Evolutionary conservation across 257 asterid species (phyloP), one percentile per base, ranked within the genome.

Genomic region (Paraleonurus japonicus): DNA sequence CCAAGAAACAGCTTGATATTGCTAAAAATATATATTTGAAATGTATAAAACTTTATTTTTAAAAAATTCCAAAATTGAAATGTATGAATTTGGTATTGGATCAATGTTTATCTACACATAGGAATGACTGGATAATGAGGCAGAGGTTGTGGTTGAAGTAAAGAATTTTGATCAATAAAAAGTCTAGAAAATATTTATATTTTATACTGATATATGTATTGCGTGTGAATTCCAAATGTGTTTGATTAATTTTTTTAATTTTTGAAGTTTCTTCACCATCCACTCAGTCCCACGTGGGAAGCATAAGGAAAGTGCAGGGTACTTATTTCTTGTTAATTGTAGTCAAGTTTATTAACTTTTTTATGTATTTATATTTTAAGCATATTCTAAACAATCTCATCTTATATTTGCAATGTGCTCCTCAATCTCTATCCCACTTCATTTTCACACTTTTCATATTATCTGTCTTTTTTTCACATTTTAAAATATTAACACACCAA

Each of bases 61-160:
- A 5, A 3, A 30, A 30, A 30, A 1, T 30, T 13, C 27, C 13
- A 10, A 2, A 61, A 20, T 28, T 61, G 30, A 28, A 33, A 9
- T 7, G 9, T n/a, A 62, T 19, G 3, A 8, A 8, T 0, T 27
- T 58, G 59, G 57, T 24, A 20, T 10, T 26, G 1, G 30, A 2
- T 39, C 28, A 58, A 67, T 75, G 64, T 58, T 75, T 75, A 75
- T 75, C 79, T 55, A n/a, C 10, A 28, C 4, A 32, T 26, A 26
- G 45, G 33, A 37, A 17, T 24, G 59, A 50, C 41, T 41, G 54
- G 78, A 66, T 53, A 50, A 50, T 24, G 76, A 24, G 1, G 4
- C 12, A 13, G 70, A 48, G 27, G 69, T 58, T 41, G 67, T n/a
- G 3, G 53, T 71, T 48, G 24, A 26, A 26, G n/a, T 17, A 20